phyloP scores from a whole-genome alignment of 805 yeast species.

The Torulaspora maleeae region DNA sequence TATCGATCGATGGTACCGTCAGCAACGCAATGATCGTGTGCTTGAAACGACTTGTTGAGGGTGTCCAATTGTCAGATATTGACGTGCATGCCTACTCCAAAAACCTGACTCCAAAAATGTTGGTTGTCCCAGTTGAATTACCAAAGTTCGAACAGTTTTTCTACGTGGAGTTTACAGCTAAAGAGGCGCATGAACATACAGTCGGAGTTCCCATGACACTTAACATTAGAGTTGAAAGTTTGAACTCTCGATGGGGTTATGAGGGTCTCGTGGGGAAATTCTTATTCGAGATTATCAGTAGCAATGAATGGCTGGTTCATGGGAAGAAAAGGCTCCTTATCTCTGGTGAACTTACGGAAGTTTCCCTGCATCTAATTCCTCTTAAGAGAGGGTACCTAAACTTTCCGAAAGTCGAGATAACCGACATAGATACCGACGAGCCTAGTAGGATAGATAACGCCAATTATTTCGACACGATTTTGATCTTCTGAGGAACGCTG shows the following conservation, averaged over 20 bases:
- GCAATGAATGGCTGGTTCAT: slow-evolving; percentile 74
- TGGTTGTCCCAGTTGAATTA: slow-evolving; percentile 29
- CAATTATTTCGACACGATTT: slow-evolving; percentile 62
- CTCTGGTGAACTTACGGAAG: slow-evolving; percentile 31
- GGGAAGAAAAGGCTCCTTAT: slow-evolving; percentile 61
- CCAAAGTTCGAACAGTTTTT: slow-evolving; percentile 27
- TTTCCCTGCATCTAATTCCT: slow-evolving; percentile 58
- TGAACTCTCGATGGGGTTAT: slow-evolving; percentile 22
- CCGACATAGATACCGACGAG: slow-evolving; percentile 35
- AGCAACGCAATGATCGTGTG: slow-evolving; percentile 18
- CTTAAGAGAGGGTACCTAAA: slow-evolving; percentile 66
- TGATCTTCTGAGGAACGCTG: slow-evolving; percentile 55
- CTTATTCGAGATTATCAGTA: slow-evolving; percentile 46
- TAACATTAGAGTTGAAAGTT: slow-evolving; percentile 16
- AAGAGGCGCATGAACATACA: slow-evolving; percentile 1
- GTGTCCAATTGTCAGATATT: slow-evolving; percentile 20
- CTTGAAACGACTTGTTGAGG: slow-evolving; percentile 16
- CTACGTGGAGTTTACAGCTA: slow-evolving; percentile 16
- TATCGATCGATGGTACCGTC: slow-evolving; percentile 15
- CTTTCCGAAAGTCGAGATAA: slow-evolving; percentile 58
- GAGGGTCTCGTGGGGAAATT: slow-evolving; percentile 24
- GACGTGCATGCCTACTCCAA: slow-evolving; percentile 26
- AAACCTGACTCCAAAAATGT: slow-evolving; percentile 17
- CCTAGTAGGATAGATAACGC: slow-evolving; percentile 57
- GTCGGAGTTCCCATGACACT: slow-evolving; percentile 24